Evolutionary conservation across 176 grass and related monocot genomes (phyloP), one percentile per base, ranked within the genome.

Genomic region (maize (Zea mays)): DNA sequence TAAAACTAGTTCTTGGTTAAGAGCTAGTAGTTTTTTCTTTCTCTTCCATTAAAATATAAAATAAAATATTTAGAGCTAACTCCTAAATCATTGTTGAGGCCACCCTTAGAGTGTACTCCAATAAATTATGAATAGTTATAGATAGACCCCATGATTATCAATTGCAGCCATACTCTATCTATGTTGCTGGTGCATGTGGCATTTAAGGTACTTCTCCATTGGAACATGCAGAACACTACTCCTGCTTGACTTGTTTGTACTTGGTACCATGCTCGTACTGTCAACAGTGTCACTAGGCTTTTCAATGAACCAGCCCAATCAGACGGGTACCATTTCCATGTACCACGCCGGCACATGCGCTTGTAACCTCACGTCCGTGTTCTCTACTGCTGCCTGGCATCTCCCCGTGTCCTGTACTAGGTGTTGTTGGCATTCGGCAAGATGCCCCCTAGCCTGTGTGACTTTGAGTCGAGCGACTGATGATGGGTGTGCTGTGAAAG

Each of bases 361-460:
- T 20, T 19, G 8, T 73, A 60, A 74, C 74, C 37, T 83, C 15
- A 66, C 13, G 11, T 21, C 15, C 34, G n/a, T 83, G 80, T 87
- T 73, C 51, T 72, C 71, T 87, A 61, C 74, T 20, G 14, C 27
- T 11, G 34, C 35, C 42, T 11, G 11, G 80, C 65, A 79, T 83
- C 80, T 75, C 19, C 39, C 5, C 71, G 7, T 84, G 76, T 71
- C 86, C 63, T 34, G 41, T 69, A 27, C 27, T 27, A 57, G 76
- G 71, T 1, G 27, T 75, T 84, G 81, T 75, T 84, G 81, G 76
- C 76, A 48, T 80, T 88, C 84, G 76, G 62, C 43, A 45, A 78
- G 78, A 65, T 82, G 21, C 69, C 62, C 4, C 17, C 10, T 27
- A 27, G 27, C 41, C 57, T 48, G 51, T 48, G 51, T 67, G 83